Conservation (phyloP, 2,329 filamentous ascomycete species). For the Dactylellina leptospora region DNA sequence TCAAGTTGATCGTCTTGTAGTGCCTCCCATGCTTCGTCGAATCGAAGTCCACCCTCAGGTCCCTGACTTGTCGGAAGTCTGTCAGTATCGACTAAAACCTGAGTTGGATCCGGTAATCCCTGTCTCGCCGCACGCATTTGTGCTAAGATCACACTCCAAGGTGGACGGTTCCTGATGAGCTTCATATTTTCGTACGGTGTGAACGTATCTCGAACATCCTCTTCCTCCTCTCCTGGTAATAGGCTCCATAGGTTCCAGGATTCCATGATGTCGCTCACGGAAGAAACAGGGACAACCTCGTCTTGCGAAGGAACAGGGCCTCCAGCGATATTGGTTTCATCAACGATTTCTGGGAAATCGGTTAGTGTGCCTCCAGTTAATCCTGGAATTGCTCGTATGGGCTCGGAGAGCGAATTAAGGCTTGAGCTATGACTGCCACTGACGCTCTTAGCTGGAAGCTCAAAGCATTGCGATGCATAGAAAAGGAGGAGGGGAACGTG, state of each 20-base stretch:
- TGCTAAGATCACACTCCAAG: no score
- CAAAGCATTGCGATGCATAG: constrained; percentile 5
- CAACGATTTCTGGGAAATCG: constrained; percentile 18
- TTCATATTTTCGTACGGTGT: no score
- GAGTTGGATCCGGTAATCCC: no score
- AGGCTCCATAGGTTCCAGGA: background rate
- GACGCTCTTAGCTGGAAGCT: background rate
- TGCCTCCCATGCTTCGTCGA: background rate
- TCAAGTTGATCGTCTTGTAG: background rate
- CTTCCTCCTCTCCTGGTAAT: background rate
- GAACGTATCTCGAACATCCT: background rate
- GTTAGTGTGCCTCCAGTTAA: constrained; percentile 3
- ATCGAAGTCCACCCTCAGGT: background rate
- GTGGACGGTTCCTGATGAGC: no score
- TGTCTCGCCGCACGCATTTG: no score
- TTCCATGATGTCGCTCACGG: background rate
- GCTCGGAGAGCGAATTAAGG: background rate
- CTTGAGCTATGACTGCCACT: background rate
- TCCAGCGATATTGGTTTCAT: constrained; percentile 22
- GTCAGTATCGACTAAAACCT: no score
- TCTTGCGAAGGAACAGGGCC: background rate
- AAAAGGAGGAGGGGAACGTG: background rate
- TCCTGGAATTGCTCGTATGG: background rate
- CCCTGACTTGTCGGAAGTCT: background rate
- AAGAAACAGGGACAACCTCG: background rate